Evolutionary conservation across 495 filamentous ascomycete genomes (phyloP).

Genomic region (Neurospora sp.): DNA sequence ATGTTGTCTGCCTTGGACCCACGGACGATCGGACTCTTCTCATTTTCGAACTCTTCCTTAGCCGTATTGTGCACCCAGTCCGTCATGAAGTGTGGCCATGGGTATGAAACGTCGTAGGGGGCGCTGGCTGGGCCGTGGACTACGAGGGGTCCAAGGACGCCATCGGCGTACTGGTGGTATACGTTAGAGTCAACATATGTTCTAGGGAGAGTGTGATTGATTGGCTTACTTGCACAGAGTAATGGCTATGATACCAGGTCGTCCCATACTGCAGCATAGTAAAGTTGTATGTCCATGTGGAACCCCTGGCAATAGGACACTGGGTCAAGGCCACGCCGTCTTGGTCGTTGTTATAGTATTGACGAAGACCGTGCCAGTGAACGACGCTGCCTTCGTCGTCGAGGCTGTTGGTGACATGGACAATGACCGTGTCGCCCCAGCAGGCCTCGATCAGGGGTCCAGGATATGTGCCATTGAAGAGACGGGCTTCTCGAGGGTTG

Average conservation of each 20-base stretch:
- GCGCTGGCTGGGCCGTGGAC: conserved; percentile 42
- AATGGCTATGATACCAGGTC: conserved; percentile 47
- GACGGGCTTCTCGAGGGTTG: conserved; percentile 11
- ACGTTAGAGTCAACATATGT: not conserved
- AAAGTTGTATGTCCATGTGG: conserved; percentile 33
- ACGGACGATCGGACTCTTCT: not conserved
- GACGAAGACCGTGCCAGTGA: conserved; percentile 45
- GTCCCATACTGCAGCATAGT: conserved; percentile 41
- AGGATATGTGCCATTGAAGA: conserved; percentile 26
- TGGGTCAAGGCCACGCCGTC: conserved; percentile 38
- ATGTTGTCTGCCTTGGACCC: conserved; percentile 15
- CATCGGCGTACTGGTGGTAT: conserved; percentile 34
- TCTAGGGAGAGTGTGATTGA: not conserved
- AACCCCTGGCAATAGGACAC: conserved; percentile 37
- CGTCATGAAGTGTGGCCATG: conserved; percentile 23
- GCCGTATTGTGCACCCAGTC: conserved; percentile 29
- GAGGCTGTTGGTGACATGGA: conserved; percentile 42
- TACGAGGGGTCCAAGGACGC: conserved; percentile 37
- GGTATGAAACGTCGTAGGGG: conserved; percentile 46
- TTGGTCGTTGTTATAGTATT: conserved; percentile 17
- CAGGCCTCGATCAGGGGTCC: conserved; percentile 48
- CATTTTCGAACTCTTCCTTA: conserved; percentile 5
- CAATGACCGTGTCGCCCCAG: conserved; percentile 45
- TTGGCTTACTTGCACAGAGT: conserved; percentile 16
- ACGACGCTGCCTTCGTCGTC: conserved; percentile 21